Evolutionary conservation across 2,329 filamentous ascomycete species (phyloP), one percentile per base, ranked within the genome.

Genomic region (Pseudopyrenochaeta lycopersici): DNA sequence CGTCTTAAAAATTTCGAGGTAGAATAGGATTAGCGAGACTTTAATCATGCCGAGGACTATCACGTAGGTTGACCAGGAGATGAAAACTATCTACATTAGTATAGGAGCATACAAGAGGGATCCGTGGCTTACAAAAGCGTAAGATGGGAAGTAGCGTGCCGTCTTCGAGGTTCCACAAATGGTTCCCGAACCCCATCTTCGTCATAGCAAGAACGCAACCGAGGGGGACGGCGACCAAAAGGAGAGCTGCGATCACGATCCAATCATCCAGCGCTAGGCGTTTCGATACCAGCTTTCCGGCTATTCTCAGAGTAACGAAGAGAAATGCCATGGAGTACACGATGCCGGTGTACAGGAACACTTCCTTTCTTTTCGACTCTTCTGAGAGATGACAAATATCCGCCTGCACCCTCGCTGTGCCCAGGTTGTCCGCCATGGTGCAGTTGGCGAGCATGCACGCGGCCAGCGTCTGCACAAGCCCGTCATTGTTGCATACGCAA

Each of bases 1-100:
- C 2, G 57, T 56, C 12, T 56, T 39, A 52, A 72, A 72, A 41
- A 72, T 70, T 20, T 69, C 62, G 14, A 71, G 63, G 33, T 70
- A 72, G 44, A 69, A 69, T 4, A 68, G 39, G 21, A 68, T 42
- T 1, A 71, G 49, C 3, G 68, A 66, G 6, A 69, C 45, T 41
- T 71, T 71, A 44, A 64, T 68, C 15, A 70, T 49, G 10, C 60
- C 64, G 0, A 70, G 58, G 0, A 68, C 52, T 5, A 67, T 6
- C 1, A 62, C 46, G 35, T 71, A 70, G 1, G 55, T 62, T 9
- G 55, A 53, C 54, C 57, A 63, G 3, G 63, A 52, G 6, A 70
- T 49, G 18, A 54, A 66, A 44, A 70, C 62, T 67, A 18, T 4
- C 12, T 29, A 42, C 29, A 38, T 32, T 15, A 46, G 39, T 17